phyloP scores from a whole-genome alignment of 495 filamentous ascomycete species.

The Mycothermus thermophilus region DNA sequence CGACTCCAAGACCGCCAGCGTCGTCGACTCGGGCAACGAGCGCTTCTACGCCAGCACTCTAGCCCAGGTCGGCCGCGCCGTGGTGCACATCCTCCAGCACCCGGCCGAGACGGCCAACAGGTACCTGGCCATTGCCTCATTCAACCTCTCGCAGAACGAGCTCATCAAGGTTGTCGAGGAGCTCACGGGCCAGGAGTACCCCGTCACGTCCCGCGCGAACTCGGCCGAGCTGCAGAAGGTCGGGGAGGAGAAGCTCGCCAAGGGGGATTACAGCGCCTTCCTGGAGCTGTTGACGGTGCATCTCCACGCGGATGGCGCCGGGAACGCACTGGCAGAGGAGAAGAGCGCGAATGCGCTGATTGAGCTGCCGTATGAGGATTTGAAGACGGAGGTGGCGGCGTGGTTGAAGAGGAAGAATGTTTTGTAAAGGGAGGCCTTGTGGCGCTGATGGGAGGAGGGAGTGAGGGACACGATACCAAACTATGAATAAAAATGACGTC shows the following conservation, averaged over 20 bases:
- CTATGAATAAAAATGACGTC: too few species aligned
- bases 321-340: constrained; percentile 23
- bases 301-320: constrained; percentile 33
- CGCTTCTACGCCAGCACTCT: constrained; percentile 36
- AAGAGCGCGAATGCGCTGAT: constrained; percentile 14
- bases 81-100: constrained; percentile 36
- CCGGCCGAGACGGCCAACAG: constrained; percentile 42
- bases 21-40: constrained; percentile 43
- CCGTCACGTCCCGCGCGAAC: constrained; percentile 17
- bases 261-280: constrained; percentile 31
- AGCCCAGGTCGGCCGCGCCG: constrained; percentile 31
- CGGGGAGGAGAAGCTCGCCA: constrained; percentile 31
- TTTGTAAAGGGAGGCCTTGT: too few species aligned
- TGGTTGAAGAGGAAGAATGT: constrained; percentile 8
- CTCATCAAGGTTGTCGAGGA: constrained; percentile 37
- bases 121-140: constrained; percentile 34
- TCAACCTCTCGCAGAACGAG: constrained; percentile 40
- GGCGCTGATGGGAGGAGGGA: too few species aligned
- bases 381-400: constrained; percentile 8
- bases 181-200: constrained; percentile 29
- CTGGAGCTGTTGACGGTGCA: constrained; percentile 23
- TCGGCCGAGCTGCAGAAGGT: constrained; percentile 31
- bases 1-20: constrained; percentile 25
- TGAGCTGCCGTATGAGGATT: constrained; percentile 12
- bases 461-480: too few species aligned